phyloP scores from a whole-genome alignment of 2,329 filamentous ascomycete genomes.

The Beauveria sp. region DNA sequence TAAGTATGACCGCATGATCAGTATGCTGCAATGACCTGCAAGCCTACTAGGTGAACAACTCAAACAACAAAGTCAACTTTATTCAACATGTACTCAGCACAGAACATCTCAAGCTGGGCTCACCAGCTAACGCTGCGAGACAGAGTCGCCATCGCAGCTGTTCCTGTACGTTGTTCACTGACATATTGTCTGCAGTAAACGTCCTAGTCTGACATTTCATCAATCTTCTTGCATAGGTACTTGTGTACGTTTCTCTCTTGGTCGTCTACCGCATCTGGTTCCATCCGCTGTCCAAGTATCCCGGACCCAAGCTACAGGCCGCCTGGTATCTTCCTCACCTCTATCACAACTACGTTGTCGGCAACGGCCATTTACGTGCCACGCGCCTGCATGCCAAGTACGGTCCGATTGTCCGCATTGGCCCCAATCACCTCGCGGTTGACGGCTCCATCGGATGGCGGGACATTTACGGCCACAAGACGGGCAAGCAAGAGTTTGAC shows the following conservation, averaged over 20 bases:
- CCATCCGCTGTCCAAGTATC: conserved; percentile 22
- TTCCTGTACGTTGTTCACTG: not conserved
- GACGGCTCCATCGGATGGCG: conserved; percentile 25
- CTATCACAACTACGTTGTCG: conserved; percentile 13
- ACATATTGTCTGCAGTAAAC: not conserved
- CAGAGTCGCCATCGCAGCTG: not conserved
- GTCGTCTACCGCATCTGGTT: conserved; percentile 9
- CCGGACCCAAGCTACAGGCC: conserved; percentile 19
- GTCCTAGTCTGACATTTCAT: not conserved
- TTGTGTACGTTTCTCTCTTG: not conserved
- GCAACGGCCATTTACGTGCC: conserved; percentile 5
- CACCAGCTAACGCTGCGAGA: not conserved
- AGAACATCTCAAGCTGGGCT: not conserved
- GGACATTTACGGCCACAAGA: conserved; percentile 22
- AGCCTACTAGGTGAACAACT: not conserved
- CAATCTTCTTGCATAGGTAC: not conserved
- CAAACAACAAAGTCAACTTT: not conserved
- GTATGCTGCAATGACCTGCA: not conserved
- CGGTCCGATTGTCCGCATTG: conserved; percentile 31
- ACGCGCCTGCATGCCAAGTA: conserved; percentile 20
- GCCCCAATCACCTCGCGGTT: conserved; percentile 31
- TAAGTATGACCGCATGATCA: not conserved
- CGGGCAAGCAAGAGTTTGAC: conserved; percentile 15
- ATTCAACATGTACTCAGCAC: not conserved
- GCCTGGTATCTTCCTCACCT: conserved; percentile 15